Conservation (phyloP, 192 early-diverging fungal species). For the Linnemannia exigua region DNA sequence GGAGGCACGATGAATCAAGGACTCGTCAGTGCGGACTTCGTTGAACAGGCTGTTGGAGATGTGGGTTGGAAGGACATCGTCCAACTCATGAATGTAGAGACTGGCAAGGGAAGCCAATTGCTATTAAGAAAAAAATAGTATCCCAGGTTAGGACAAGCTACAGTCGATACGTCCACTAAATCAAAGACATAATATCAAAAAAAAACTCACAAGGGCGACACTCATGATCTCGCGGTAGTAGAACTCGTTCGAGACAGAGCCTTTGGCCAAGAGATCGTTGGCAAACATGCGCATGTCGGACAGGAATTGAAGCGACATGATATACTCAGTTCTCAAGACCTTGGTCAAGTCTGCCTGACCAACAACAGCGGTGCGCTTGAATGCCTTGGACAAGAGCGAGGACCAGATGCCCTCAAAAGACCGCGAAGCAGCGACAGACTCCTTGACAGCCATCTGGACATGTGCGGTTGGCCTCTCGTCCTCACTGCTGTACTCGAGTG, state of each 20-base stretch:
- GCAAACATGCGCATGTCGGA: constrained; percentile 64
- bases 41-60: constrained; percentile 63
- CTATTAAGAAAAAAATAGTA: constrained; percentile 36
- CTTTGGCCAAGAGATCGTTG: constrained; percentile 57
- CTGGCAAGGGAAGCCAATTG: constrained; percentile 64
- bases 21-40: constrained; percentile 48
- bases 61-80: constrained; percentile 61
- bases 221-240: constrained; percentile 72
- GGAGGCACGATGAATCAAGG: constrained; percentile 49
- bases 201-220: constrained; percentile 61
- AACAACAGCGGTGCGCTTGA: not conserved
- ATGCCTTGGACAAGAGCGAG: constrained; percentile 33
- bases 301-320: constrained; percentile 67
- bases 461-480: constrained; percentile 14
- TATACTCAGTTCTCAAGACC: constrained; percentile 62
- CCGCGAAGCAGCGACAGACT: not conserved
- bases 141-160: constrained; percentile 41
- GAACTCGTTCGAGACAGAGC: constrained; percentile 57
- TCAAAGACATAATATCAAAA: constrained; percentile 7
- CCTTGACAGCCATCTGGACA: not conserved
- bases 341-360: constrained; percentile 50
- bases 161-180: too few species aligned
- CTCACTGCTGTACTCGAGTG: constrained; percentile 18
- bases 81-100: constrained; percentile 65
- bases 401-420: constrained; percentile 58